A percentile compares a stretch with the other conserved stretches of the same genome.
Conservation (phyloP, 176 grass and related monocot species). For the Puccinellia tenuiflora region DNA sequence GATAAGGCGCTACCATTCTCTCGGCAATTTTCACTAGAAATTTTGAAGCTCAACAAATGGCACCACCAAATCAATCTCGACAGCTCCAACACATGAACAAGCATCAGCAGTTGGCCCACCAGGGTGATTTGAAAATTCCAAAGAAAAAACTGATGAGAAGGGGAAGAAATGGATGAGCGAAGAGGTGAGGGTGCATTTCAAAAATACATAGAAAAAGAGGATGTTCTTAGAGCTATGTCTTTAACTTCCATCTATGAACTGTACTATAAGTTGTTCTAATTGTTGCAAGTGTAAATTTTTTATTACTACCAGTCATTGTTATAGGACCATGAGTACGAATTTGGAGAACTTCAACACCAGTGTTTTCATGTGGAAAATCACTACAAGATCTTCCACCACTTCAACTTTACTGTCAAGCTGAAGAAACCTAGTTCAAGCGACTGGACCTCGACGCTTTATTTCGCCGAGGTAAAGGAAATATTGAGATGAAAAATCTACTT, state of each 20-base stretch:
- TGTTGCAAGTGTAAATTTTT: neutral
- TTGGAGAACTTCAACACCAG: constrained; percentile 1
- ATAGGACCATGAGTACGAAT: neutral
- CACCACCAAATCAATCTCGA: neutral
- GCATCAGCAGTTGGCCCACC: neutral
- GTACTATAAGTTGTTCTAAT: neutral
- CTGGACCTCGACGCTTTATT: neutral
- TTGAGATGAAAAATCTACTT: neutral
- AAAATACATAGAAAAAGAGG: neutral
- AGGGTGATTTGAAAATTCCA: neutral
- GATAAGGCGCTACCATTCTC: neutral
- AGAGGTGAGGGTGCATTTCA: neutral
- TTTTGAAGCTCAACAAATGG: neutral
- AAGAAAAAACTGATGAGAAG: neutral
- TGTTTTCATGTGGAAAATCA: constrained; percentile 16
- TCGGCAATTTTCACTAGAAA: neutral
- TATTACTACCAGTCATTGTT: neutral
- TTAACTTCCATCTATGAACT: neutral
- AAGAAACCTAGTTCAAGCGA: neutral
- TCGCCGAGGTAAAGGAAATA: constrained; percentile 9
- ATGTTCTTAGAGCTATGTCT: neutral
- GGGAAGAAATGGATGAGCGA: neutral
- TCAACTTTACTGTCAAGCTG: constrained; percentile 12
- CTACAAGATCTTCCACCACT: neutral
- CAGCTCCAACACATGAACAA: neutral